These are phyloP conservation scores for Sisymbrium altissimum DNA, from an alignment of 345 rosid genomes.

Conservation along the genomic window DNA sequence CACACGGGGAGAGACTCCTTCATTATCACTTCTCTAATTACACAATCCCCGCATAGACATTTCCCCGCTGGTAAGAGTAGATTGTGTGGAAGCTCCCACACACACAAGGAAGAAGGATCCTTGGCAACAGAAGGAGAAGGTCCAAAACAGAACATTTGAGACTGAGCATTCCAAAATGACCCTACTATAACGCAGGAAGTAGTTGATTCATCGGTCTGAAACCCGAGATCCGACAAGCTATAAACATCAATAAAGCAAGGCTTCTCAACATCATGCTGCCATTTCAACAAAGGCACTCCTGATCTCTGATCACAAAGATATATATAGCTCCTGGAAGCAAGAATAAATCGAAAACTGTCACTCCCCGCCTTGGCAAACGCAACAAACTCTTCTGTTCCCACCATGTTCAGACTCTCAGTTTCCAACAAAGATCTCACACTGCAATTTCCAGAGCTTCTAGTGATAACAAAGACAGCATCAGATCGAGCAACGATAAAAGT, in stretches of 20 bases:
- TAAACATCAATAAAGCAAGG: conserved; percentile 55
- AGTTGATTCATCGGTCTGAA: conserved; percentile 36
- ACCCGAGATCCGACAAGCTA: conserved; percentile 56
- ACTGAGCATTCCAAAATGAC: conserved; percentile 67
- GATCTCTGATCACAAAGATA: conserved; percentile 63
- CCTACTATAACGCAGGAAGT: conserved; percentile 61
- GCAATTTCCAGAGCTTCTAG: conserved; percentile 39
- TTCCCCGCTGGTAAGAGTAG: conserved; percentile 40
- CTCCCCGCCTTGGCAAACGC: conserved; percentile 45
- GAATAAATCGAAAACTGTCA: conserved; percentile 49
- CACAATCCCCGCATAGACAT: conserved; percentile 60
- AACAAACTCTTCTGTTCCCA: conserved; percentile 42
- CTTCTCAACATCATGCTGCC: conserved; percentile 57
- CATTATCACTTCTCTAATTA: conserved; percentile 39
- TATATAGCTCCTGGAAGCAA: conserved; percentile 49
- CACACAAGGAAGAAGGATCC: conserved; percentile 38
- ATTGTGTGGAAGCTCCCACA: conserved; percentile 65
- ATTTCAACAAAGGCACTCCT: conserved; percentile 51
- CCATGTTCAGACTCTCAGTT: conserved; percentile 40
- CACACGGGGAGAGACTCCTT: conserved; percentile 58
- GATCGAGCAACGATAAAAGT: conserved; percentile 49
- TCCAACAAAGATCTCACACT: conserved; percentile 45
- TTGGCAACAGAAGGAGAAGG: conserved; percentile 42
- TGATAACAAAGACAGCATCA: conserved; percentile 56
- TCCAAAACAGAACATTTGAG: conserved; percentile 63